These are phyloP conservation scores for Wickerhamomyces bovis DNA, from an alignment of 805 yeast species.

Conservation along the genomic window DNA sequence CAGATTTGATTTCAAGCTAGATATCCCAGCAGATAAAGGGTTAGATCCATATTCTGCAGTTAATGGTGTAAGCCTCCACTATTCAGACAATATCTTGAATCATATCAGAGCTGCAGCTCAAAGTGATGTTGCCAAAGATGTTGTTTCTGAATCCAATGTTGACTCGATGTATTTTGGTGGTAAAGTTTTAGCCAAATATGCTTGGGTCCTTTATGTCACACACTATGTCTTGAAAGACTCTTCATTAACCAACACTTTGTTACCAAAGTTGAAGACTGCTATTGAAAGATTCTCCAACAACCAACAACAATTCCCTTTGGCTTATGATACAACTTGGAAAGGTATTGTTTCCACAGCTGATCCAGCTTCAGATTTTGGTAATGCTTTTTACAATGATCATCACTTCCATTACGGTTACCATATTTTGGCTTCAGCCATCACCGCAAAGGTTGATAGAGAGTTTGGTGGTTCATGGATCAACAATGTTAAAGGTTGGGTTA, in stretches of 20 bases:
- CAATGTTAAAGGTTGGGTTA: conserved; percentile 45
- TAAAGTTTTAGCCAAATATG: conserved; percentile 82
- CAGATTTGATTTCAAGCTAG: conserved; percentile 35
- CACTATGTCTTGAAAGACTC: conserved; percentile 58
- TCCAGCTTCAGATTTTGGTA: conserved; percentile 61
- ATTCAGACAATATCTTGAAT: conserved; percentile 24
- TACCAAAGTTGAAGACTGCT: conserved; percentile 60
- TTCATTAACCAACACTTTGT: conserved; percentile 41
- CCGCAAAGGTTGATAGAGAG: conserved; percentile 48
- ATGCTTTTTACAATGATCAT: conserved; percentile 67
- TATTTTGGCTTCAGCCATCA: conserved; percentile 62
- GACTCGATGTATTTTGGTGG: conserved; percentile 93
- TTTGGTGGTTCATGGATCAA: conserved; percentile 49
- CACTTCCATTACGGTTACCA: conserved; percentile 76
- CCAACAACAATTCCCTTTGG: conserved; percentile 63
- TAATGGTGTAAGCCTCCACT: conserved; percentile 23
- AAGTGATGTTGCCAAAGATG: conserved; percentile 31
- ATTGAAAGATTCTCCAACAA: conserved; percentile 64
- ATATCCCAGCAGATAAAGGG: conserved; percentile 36
- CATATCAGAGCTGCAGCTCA: conserved; percentile 30
- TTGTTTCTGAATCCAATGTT: conserved; percentile 43
- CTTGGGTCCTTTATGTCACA: conserved; percentile 72
- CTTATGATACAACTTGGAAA: conserved; percentile 73
- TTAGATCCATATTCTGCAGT: conserved; percentile 38
- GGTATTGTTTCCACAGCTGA: conserved; percentile 71